A percentile compares a stretch with the other conserved stretches of the same genome.
Evolutionary conservation across 176 grass and related monocot species (phyloP).

Genomic region (Oryza nivara): DNA sequence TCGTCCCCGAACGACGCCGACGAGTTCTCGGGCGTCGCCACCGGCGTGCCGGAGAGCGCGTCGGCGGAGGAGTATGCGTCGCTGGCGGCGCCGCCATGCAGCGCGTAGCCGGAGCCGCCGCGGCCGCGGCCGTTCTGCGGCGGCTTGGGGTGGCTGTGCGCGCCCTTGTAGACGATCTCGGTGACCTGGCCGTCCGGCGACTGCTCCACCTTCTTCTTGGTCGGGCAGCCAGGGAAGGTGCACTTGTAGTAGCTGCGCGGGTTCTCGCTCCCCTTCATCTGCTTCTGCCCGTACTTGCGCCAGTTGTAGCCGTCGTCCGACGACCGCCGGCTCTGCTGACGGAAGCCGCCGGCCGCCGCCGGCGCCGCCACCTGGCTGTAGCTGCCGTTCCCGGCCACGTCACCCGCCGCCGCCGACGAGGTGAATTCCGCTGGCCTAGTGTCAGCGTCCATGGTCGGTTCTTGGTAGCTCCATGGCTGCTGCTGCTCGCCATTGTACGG

Average conservation of each 20-base stretch:
- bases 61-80: constrained; percentile 29
- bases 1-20: constrained; percentile 78
- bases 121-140: constrained; percentile 54
- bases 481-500: constrained; percentile 42
- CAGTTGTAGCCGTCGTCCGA: constrained; percentile 95
- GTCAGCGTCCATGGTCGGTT: constrained; percentile 29
- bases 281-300: constrained; percentile 99
- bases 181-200: constrained; percentile 80
- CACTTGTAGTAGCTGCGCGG: constrained; percentile 99
- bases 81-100: not conserved
- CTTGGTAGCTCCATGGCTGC: constrained; percentile 56
- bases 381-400: not conserved
- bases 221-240: constrained; percentile 75
- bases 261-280: constrained; percentile 93
- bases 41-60: constrained; percentile 46
- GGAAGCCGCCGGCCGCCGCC: not conserved
- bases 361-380: not conserved
- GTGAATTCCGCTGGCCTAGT: constrained; percentile 22
- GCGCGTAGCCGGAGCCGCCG: constrained; percentile 32
- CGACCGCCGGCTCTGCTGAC: constrained; percentile 51
- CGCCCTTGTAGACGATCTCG: constrained; percentile 92
- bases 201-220: constrained; percentile 98
- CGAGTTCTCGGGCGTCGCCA: constrained; percentile 77
- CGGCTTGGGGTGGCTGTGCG: constrained; percentile 82
- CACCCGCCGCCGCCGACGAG: not conserved